Conservation (phyloP, 495 filamentous ascomycete genomes). For the Neurospora sp. region DNA sequence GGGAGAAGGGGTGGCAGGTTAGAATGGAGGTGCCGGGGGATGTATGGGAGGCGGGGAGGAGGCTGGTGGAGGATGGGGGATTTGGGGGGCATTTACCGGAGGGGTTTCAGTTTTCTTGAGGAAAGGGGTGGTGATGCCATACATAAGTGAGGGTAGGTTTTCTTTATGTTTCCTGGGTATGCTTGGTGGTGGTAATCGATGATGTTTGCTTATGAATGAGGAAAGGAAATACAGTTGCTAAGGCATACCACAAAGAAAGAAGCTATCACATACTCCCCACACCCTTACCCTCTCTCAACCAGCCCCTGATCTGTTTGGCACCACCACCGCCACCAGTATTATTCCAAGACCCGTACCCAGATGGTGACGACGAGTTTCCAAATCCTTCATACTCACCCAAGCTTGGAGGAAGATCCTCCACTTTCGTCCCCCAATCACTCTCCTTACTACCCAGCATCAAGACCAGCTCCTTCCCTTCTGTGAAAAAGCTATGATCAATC, state of each 20-base stretch:
- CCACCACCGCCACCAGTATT: neutral
- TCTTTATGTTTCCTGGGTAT: neutral
- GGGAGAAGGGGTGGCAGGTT: slow-evolving; percentile 25
- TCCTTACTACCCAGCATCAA: slow-evolving; percentile 54
- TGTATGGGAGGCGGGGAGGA: slow-evolving; percentile 25
- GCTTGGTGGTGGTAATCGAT: neutral
- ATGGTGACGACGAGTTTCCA: neutral
- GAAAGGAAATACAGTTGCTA: neutral
- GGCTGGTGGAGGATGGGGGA: slow-evolving; percentile 21
- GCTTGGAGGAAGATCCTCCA: slow-evolving; percentile 57
- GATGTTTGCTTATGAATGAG: neutral
- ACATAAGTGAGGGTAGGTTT: neutral
- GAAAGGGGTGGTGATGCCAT: neutral
- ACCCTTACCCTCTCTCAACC: neutral
- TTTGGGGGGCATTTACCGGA: slow-evolving; percentile 25
- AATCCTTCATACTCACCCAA: slow-evolving; percentile 26
- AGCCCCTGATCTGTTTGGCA: neutral
- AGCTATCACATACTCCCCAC: neutral
- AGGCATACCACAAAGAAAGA: neutral
- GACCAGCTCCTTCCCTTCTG: slow-evolving; percentile 57
- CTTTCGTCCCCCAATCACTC: slow-evolving; percentile 58
- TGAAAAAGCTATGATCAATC: slow-evolving; percentile 68
- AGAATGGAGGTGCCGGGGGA: slow-evolving; percentile 25
- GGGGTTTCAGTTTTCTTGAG: neutral
- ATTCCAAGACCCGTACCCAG: neutral